Evolutionary conservation across 805 yeast species (phyloP).

Genomic region (Candida gorgasii): DNA sequence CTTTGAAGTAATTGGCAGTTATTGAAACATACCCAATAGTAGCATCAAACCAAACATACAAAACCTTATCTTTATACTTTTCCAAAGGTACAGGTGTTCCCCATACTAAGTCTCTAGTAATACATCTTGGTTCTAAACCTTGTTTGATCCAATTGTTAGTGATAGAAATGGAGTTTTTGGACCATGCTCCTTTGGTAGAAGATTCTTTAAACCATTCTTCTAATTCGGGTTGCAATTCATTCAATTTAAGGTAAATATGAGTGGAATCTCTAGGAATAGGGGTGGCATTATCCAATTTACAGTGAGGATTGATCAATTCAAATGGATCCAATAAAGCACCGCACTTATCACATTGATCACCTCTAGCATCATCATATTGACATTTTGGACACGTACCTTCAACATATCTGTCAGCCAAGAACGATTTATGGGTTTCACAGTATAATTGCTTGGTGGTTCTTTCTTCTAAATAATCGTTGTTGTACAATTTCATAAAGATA

Average conservation of each 20-base stretch:
- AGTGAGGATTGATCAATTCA: conserved; percentile 91
- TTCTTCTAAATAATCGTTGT: conserved; percentile 83
- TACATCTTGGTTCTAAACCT: conserved; percentile 91
- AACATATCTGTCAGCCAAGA: conserved; percentile 92
- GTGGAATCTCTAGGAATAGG: conserved; percentile 83
- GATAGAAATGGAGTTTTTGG: conserved; percentile 84
- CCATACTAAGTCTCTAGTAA: conserved; percentile 96
- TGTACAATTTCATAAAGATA: conserved; percentile 71
- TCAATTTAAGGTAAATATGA: conserved; percentile 81
- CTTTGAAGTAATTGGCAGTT: conserved; percentile 78
- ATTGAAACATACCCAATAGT: conserved; percentile 95
- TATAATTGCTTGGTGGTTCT: conserved; percentile 85
- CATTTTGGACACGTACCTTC: conserved; percentile 98
- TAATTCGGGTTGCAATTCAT: conserved; percentile 77
- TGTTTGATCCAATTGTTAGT: conserved; percentile 93
- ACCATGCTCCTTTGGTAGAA: conserved; percentile 80
- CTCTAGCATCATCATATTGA: conserved; percentile 94
- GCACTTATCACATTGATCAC: conserved; percentile 98
- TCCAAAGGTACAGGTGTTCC: conserved; percentile 97
- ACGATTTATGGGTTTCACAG: conserved; percentile 88
- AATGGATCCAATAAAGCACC: conserved; percentile 88
- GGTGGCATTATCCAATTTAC: conserved; percentile 83
- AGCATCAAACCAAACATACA: conserved; percentile 99
- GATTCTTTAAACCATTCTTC: conserved; percentile 71
- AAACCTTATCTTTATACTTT: conserved; percentile 82